These are phyloP conservation scores for Marasmius sp. DNA, from an alignment of 1,284 basidiomycete species.

Conservation along the genomic window DNA sequence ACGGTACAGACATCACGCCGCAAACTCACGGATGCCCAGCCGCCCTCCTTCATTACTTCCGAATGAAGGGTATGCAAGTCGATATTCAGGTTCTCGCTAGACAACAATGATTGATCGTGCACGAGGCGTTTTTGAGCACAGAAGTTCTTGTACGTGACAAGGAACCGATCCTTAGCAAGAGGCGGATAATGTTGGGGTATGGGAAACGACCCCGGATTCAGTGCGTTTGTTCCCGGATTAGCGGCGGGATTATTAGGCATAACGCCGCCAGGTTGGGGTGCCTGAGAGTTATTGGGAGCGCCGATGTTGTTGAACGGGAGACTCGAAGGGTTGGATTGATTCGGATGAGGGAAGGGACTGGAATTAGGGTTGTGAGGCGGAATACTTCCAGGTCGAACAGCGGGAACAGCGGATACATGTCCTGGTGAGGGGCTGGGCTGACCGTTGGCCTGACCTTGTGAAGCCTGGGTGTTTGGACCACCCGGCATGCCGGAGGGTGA, in stretches of 20 bases:
- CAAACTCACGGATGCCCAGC: constrained; percentile 44
- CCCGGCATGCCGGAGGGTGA: neutral
- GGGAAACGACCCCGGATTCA: neutral
- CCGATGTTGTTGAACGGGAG: neutral
- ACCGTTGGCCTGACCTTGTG: neutral
- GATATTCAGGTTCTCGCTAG: constrained; percentile 50
- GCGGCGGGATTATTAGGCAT: neutral
- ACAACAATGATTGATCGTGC: constrained; percentile 39
- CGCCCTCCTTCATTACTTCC: constrained; percentile 57
- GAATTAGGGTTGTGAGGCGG: neutral
- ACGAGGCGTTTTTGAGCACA: constrained; percentile 38
- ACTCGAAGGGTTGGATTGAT: neutral
- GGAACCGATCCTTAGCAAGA: constrained; percentile 51
- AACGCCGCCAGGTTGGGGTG: neutral
- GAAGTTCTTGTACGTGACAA: constrained; percentile 47
- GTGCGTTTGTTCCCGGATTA: neutral
- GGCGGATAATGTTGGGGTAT: constrained; percentile 24
- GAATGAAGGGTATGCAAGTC: constrained; percentile 59
- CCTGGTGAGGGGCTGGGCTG: constrained; percentile 2
- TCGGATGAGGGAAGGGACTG: neutral
- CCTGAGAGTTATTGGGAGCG: constrained; percentile 4
- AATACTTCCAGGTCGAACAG: neutral
- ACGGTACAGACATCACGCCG: neutral
- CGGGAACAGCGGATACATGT: neutral
- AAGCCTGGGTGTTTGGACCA: neutral